Percentiles rank a stretch among this genome's conserved stretches.
Conservation (phyloP, 108 stramenopile species). For the Skeletonema costatum region DNA sequence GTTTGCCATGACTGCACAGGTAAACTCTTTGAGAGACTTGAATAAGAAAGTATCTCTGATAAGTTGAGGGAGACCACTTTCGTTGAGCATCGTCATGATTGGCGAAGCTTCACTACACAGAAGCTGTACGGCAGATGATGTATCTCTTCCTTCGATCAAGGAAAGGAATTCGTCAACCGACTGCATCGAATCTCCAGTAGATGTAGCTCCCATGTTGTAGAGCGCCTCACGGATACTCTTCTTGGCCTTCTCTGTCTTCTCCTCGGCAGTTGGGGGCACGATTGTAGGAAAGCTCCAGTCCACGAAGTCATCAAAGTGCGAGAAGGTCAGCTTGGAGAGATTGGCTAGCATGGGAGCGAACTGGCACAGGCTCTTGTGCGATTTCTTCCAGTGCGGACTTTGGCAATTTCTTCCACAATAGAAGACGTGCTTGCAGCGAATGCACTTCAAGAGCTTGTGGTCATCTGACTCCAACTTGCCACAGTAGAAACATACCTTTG, state of each 20-base stretch:
- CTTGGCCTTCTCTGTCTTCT: neutral
- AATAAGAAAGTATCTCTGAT: neutral
- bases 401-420: conserved; percentile 3
- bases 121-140: neutral
- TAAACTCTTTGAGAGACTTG: neutral
- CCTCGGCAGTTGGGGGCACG: neutral
- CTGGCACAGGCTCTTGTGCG: neutral
- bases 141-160: neutral
- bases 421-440: neutral
- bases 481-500: neutral
- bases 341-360: neutral
- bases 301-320: neutral
- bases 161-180: neutral
- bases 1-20: neutral
- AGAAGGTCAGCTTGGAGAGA: neutral
- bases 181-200: neutral
- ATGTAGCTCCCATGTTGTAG: neutral
- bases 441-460: neutral
- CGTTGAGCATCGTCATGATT: neutral
- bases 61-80: neutral
- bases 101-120: neutral
- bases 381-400: neutral
- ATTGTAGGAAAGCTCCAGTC: neutral
- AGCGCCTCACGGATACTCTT: neutral
- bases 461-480: neutral